phyloP scores from a whole-genome alignment of 768 basidiomycete species.

The Rhizopogon sp. region DNA sequence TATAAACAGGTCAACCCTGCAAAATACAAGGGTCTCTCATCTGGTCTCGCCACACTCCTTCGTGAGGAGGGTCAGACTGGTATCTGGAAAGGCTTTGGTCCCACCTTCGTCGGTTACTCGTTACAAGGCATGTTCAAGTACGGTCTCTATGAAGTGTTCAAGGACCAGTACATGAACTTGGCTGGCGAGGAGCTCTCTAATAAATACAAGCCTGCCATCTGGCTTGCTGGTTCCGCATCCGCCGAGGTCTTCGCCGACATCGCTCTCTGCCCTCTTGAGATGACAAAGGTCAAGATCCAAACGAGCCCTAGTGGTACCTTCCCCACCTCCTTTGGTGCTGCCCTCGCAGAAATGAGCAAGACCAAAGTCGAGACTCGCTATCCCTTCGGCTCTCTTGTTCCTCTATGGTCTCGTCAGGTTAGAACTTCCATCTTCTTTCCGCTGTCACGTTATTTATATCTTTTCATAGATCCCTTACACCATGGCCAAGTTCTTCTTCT shows the following conservation, averaged over 20 bases:
- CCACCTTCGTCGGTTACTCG: slow-evolving; percentile 90
- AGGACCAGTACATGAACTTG: slow-evolving; percentile 86
- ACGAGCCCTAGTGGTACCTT: slow-evolving; percentile 72
- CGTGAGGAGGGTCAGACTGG: slow-evolving; percentile 80
- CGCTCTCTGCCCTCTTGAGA: slow-evolving; percentile 92
- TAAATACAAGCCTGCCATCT: slow-evolving; percentile 86
- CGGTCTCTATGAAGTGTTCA: slow-evolving; percentile 97
- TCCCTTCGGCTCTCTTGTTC: slow-evolving; percentile 82
- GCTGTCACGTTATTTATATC: neutral
- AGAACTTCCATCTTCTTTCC: slow-evolving; percentile 9
- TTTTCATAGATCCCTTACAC: slow-evolving; percentile 83
- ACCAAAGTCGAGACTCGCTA: slow-evolving; percentile 70
- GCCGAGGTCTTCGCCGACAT: slow-evolving; percentile 96
- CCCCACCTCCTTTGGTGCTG: slow-evolving; percentile 70
- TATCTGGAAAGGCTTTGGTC: slow-evolving; percentile 93
- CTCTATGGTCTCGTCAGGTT: slow-evolving; percentile 87
- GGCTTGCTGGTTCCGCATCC: slow-evolving; percentile 90
- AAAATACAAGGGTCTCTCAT: slow-evolving; percentile 67
- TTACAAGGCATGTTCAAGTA: slow-evolving; percentile 98
- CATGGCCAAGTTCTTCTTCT: slow-evolving; percentile 99
- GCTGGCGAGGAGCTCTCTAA: slow-evolving; percentile 77
- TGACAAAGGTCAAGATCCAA: slow-evolving; percentile 91
- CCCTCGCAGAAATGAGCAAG: slow-evolving; percentile 63
- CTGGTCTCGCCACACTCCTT: slow-evolving; percentile 58
- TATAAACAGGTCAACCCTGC: slow-evolving; percentile 59